phyloP scores from a whole-genome alignment of 2,329 filamentous ascomycete species.

The Aureobasidium sp. region DNA sequence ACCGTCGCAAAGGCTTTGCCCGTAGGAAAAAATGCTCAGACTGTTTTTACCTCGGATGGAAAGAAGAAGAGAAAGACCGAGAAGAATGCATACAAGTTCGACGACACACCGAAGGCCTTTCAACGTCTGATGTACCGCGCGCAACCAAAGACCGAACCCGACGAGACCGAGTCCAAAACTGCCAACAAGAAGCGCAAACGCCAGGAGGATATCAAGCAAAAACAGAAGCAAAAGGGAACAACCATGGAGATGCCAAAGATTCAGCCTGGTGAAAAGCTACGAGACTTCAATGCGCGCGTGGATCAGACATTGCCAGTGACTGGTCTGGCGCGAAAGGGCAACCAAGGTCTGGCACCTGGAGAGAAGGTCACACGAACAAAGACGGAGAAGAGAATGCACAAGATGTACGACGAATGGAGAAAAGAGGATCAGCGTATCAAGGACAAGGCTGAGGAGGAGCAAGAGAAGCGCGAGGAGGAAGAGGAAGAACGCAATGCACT shows the following conservation, averaged over 20 bases:
- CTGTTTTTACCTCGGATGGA: conserved; percentile 23
- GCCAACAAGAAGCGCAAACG: conserved; percentile 37
- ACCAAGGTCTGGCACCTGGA: conserved; percentile 55
- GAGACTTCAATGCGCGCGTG: conserved; percentile 74
- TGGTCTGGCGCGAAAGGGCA: conserved; percentile 53
- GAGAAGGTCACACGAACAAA: conserved; percentile 64
- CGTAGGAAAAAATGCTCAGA: conserved; percentile 36
- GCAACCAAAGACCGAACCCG: conserved; percentile 42
- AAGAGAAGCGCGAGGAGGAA: conserved; percentile 54
- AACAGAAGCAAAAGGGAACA: background rate
- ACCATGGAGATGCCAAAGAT: conserved; percentile 53
- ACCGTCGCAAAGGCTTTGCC: conserved; percentile 51
- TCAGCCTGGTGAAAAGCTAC: conserved; percentile 71
- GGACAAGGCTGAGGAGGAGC: conserved; percentile 65
- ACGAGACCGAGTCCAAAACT: conserved; percentile 55
- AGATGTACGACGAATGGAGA: conserved; percentile 53
- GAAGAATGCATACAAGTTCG: conserved; percentile 43
- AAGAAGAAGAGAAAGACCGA: conserved; percentile 22
- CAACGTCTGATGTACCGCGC: conserved; percentile 72
- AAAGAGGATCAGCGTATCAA: conserved; percentile 72
- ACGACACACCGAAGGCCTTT: conserved; percentile 87
- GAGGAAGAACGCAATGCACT: conserved; percentile 55
- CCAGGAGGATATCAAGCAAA: conserved; percentile 14
- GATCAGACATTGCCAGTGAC: conserved; percentile 73
- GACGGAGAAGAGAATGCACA: conserved; percentile 70